Conservation (phyloP, 176 grass and related monocot species). For the Oryza glaberrima region DNA sequence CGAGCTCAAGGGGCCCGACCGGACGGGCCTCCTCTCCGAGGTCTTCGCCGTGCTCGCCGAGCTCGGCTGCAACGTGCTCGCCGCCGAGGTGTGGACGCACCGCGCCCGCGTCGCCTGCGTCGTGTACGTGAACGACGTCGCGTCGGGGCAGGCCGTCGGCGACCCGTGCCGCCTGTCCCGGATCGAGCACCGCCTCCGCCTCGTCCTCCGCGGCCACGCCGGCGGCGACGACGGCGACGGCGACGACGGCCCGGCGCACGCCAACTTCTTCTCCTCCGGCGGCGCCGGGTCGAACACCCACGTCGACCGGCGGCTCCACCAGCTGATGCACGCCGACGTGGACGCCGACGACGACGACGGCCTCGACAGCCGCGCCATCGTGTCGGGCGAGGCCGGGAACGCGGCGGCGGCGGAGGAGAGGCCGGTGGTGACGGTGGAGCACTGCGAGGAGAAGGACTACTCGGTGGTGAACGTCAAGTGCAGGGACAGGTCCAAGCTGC, state of each 20-base stretch:
- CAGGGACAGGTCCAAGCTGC: constrained; percentile 78
- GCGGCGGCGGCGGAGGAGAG: not conserved
- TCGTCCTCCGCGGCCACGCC: constrained; percentile 63
- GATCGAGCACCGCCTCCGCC: constrained; percentile 70
- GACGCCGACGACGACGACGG: constrained; percentile 32
- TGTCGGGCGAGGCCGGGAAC: not conserved
- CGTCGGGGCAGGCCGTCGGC: constrained; percentile 52
- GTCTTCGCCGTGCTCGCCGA: constrained; percentile 84
- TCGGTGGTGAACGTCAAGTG: constrained; percentile 92
- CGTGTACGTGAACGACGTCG: constrained; percentile 83
- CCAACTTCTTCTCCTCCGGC: constrained; percentile 79
- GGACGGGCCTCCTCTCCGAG: constrained; percentile 86
- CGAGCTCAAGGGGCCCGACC: constrained; percentile 86
- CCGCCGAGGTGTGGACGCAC: constrained; percentile 94
- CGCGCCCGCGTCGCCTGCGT: constrained; percentile 67
- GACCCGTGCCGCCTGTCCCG: constrained; percentile 43
- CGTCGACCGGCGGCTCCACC: constrained; percentile 89
- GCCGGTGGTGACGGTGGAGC: constrained; percentile 70
- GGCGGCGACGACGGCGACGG: constrained; percentile 33
- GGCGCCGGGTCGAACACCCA: constrained; percentile 52
- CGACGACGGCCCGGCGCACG: constrained; percentile 47
- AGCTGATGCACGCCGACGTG: constrained; percentile 92
- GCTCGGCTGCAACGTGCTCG: constrained; percentile 81
- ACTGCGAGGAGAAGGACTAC: constrained; percentile 91
- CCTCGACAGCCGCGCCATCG: not conserved